phyloP scores from a whole-genome alignment of 805 yeast genomes.

The Hanseniaspora valbyensis region DNA sequence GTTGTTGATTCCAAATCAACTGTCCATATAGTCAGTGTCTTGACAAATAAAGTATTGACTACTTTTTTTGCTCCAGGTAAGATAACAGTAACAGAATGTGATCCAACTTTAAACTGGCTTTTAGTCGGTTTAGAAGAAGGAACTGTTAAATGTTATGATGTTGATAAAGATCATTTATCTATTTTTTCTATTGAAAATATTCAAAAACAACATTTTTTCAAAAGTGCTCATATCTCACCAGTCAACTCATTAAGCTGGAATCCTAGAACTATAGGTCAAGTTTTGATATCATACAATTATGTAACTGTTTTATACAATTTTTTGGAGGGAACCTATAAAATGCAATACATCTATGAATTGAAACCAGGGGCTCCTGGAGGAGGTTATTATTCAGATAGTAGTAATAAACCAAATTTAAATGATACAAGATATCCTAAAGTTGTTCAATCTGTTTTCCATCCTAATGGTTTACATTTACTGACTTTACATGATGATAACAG shows the following conservation, averaged over 20 bases:
- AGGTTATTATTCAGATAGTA: neutral
- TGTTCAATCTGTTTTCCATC: conserved; percentile 66
- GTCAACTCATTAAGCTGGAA: conserved; percentile 64
- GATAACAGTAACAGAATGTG: conserved; percentile 61
- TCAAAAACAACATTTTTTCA: conserved; percentile 48
- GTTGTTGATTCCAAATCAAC: conserved; percentile 53
- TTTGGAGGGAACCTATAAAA: conserved; percentile 46
- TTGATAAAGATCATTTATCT: conserved; percentile 63
- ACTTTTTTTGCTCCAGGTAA: conserved; percentile 53
- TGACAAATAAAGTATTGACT: conserved; percentile 48
- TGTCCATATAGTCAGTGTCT: conserved; percentile 59
- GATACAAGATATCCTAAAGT: conserved; percentile 38
- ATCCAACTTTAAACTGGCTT: conserved; percentile 83
- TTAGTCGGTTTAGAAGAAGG: conserved; percentile 75
- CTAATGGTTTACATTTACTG: conserved; percentile 77
- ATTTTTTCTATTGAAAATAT: conserved; percentile 58
- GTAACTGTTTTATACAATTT: conserved; percentile 62
- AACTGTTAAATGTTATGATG: conserved; percentile 56
- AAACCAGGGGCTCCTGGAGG: conserved; percentile 68
- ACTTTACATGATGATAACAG: conserved; percentile 76
- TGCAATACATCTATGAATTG: conserved; percentile 48
- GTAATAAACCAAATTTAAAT: neutral
- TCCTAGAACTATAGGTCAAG: conserved; percentile 76
- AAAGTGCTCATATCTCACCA: conserved; percentile 49
- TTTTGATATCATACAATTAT: conserved; percentile 62